Evolutionary conservation across 2,329 filamentous ascomycete species (phyloP).

Genomic region (Blumeriella jaapii): DNA sequence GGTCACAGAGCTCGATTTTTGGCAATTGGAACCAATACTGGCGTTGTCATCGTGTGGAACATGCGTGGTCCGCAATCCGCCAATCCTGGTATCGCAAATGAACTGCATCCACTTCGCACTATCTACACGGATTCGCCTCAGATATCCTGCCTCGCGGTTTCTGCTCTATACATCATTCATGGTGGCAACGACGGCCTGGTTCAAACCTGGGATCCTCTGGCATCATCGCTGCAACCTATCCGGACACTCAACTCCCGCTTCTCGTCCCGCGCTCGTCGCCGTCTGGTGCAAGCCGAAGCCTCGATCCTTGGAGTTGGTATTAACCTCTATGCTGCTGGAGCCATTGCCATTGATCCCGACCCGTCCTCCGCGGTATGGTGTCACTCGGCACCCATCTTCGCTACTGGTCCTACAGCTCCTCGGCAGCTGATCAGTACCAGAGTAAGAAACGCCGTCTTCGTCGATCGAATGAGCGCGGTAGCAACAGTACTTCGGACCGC

Average conservation of each 20-base stretch:
- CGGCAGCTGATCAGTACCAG: slow-evolving; percentile 57
- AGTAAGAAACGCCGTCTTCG: slow-evolving; percentile 70
- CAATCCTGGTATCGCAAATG: slow-evolving; percentile 42
- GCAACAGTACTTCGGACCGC: slow-evolving; percentile 43
- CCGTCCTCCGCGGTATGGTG: slow-evolving; percentile 71
- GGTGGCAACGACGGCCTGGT: slow-evolving; percentile 92
- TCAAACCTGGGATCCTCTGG: slow-evolving; percentile 93
- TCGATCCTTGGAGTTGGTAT: slow-evolving; percentile 56
- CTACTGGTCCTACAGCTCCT: slow-evolving; percentile 92
- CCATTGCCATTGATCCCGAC: slow-evolving; percentile 79
- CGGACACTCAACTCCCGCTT: slow-evolving; percentile 81
- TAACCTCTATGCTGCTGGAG: slow-evolving; percentile 71
- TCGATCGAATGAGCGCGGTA: slow-evolving; percentile 47
- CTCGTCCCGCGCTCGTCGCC: slow-evolving; percentile 69
- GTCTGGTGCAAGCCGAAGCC: slow-evolving; percentile 55
- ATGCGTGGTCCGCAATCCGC: slow-evolving; percentile 53
- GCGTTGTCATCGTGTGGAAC: slow-evolving; percentile 76
- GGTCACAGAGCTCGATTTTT: slow-evolving; percentile 75
- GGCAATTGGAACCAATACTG: slow-evolving; percentile 68
- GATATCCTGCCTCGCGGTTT: slow-evolving; percentile 71
- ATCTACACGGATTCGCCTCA: slow-evolving; percentile 87
- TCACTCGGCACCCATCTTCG: slow-evolving; percentile 78
- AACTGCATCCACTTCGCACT: slow-evolving; percentile 59
- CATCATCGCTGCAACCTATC: slow-evolving; percentile 65
- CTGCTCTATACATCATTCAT: slow-evolving; percentile 79